Base-by-base conservation (phyloP, 306 rosid genomes). In the Castanea mollissima region DNA sequence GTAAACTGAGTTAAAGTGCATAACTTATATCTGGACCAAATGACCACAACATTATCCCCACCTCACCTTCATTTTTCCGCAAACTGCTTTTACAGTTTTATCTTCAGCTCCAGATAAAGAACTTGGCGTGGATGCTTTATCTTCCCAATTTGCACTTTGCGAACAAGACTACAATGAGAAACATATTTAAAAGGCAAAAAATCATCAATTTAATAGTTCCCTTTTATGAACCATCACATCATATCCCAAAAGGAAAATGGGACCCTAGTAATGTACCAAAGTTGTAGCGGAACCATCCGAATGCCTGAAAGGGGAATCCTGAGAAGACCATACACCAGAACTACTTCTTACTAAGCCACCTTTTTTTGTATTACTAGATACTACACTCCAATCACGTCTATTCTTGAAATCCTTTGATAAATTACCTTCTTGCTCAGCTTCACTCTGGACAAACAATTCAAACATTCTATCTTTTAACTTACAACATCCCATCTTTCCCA, bases 81-180 rank as follows among this genome's bases (percentile, higher is more conserved):
- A 84, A 87, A 87, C 94, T 46, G 91, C 92, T 74, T 83, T 87
- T 74, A 89, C 69, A 55, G 87, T 85, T 80, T 85, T 91, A 85
- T 80, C 96, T 85, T 90, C 92, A 52, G 86, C 89, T 79, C 85
- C 91, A 35, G 88, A 88, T 31, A 90, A 74, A 54, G 94, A 92
- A 79, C 92, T 89, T 23, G 88, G 60, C 0, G 85, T 85, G 4
- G 95, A 87, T 76, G 74, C 83, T 71, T 74, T 81, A 68, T 92
- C 96, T 44, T 86, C 92, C 82, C 74, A 79, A 25, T 74, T 78
- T 56, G 55, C 71, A 21, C 77, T 73, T 72, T 75, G 80, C 62
- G 82, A 82, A 70, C 69, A 18, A 79, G 90, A 64, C 98, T 91
- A 79, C 25, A 38, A 83, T 3, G 25, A 63, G 34, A 87, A 83